Evolutionary conservation across 352 stramenopile genomes (phyloP).

Genomic region (Globisporangium nagaii): DNA sequence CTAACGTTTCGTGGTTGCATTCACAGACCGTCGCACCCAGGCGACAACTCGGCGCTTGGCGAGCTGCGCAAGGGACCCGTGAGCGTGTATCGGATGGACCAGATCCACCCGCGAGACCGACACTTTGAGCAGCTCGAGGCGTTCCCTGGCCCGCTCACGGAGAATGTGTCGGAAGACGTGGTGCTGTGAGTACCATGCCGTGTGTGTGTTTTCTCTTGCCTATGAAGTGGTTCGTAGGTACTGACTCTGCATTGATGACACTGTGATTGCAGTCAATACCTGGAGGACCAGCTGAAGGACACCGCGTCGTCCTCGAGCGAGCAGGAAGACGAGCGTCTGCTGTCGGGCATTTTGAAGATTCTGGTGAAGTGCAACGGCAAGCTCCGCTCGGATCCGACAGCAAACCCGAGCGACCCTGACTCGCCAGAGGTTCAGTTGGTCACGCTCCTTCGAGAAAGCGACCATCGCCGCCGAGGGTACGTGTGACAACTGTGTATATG

Average conservation of each 20-base stretch:
- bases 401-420: slow-evolving; percentile 43
- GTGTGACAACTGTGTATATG: background rate
- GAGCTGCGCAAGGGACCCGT: slow-evolving; percentile 80
- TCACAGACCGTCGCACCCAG: slow-evolving; percentile 39
- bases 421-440: slow-evolving; percentile 68
- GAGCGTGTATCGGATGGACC: slow-evolving; percentile 73
- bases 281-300: slow-evolving; percentile 52
- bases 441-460: slow-evolving; percentile 59
- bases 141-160: slow-evolving; percentile 74
- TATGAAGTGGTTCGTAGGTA: background rate
- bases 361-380: slow-evolving; percentile 81
- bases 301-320: slow-evolving; percentile 16
- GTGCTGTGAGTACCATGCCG: slow-evolving; percentile 33
- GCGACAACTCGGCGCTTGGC: slow-evolving; percentile 38
- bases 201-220: background rate
- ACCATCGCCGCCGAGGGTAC: slow-evolving; percentile 51
- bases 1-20: background rate
- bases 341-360: slow-evolving; percentile 62
- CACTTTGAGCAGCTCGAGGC: slow-evolving; percentile 62
- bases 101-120: slow-evolving; percentile 67
- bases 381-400: slow-evolving; percentile 44
- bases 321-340: slow-evolving; percentile 64
- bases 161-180: slow-evolving; percentile 49
- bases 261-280: slow-evolving; percentile 27
- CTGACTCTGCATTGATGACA: background rate